phyloP scores from a whole-genome alignment of 371 early-diverging fungal species.

The Mortierella sp. region DNA sequence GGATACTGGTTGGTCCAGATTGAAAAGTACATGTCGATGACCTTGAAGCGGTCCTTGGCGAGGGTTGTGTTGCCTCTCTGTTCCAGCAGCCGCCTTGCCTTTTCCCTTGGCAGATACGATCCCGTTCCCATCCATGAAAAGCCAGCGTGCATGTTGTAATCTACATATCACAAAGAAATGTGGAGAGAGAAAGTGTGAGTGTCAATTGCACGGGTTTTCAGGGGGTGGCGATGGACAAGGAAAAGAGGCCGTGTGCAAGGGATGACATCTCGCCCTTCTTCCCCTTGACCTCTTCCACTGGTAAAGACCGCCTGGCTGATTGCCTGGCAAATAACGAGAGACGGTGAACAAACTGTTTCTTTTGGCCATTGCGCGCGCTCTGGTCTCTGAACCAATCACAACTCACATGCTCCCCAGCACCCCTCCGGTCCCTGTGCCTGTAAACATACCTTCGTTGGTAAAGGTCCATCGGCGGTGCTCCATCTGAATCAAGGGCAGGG shows the following conservation, averaged over 20 bases:
- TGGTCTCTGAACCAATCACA: not conserved
- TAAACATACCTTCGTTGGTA: constrained; percentile 62
- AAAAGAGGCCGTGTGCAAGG: not conserved
- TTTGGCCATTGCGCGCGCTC: not conserved
- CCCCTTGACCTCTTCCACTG: not conserved
- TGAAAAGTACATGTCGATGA: constrained; percentile 73
- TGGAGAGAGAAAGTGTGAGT: not conserved
- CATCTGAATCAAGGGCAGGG: constrained; percentile 69
- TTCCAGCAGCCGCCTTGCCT: constrained; percentile 63
- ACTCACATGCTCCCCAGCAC: not conserved
- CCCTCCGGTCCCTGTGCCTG: not conserved
- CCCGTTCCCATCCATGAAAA: constrained; percentile 75
- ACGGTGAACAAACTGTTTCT: not conserved
- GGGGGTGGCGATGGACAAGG: not conserved
- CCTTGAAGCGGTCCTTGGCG: constrained; percentile 63
- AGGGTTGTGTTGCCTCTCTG: constrained; percentile 69
- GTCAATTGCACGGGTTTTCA: not conserved
- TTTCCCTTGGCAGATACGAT: constrained; percentile 63
- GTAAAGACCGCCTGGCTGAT: not conserved
- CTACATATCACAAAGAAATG: constrained; percentile 11
- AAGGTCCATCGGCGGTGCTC: constrained; percentile 72
- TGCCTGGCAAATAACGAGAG: too few species aligned
- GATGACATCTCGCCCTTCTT: not conserved
- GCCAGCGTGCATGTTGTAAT: constrained; percentile 67
- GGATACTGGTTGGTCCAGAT: constrained; percentile 80